Conservation (phyloP, 495 filamentous ascomycete species). For the Neurospora intermedia region DNA sequence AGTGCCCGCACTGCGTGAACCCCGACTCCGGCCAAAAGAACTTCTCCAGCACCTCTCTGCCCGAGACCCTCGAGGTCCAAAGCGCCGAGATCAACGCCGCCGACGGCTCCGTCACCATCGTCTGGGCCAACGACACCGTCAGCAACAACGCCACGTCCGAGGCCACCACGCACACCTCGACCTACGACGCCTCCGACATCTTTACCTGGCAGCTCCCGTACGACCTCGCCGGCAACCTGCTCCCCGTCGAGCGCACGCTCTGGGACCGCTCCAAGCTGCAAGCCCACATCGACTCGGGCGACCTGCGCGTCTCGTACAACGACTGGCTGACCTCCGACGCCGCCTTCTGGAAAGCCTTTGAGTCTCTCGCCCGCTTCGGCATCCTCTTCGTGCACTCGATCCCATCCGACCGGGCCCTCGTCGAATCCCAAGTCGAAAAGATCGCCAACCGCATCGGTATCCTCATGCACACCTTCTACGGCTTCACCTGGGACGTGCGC, state of each 20-base stretch:
- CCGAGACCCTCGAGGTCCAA: constrained; percentile 34
- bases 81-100: constrained; percentile 14
- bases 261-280: constrained; percentile 23
- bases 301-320: constrained; percentile 45
- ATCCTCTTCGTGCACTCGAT: constrained; percentile 64
- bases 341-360: constrained; percentile 43
- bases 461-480: constrained; percentile 78
- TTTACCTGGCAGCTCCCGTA: not conserved
- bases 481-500: constrained; percentile 77
- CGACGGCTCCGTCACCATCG: constrained; percentile 39
- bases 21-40: constrained; percentile 71
- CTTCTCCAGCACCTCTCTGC: constrained; percentile 66
- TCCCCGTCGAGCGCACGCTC: constrained; percentile 6
- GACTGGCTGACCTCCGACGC: constrained; percentile 51
- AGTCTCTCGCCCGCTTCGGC: constrained; percentile 46
- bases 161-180: constrained; percentile 11
- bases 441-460: constrained; percentile 64
- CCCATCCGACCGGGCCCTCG: constrained; percentile 33
- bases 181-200: constrained; percentile 6
- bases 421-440: constrained; percentile 48
- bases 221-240: not conserved
- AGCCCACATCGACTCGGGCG: constrained; percentile 20
- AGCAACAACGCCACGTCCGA: constrained; percentile 12
- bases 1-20: constrained; percentile 62
- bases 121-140: constrained; percentile 37